Evolutionary conservation across 441 rosid genomes (phyloP).

Genomic region (Dalechampia spathulata): DNA sequence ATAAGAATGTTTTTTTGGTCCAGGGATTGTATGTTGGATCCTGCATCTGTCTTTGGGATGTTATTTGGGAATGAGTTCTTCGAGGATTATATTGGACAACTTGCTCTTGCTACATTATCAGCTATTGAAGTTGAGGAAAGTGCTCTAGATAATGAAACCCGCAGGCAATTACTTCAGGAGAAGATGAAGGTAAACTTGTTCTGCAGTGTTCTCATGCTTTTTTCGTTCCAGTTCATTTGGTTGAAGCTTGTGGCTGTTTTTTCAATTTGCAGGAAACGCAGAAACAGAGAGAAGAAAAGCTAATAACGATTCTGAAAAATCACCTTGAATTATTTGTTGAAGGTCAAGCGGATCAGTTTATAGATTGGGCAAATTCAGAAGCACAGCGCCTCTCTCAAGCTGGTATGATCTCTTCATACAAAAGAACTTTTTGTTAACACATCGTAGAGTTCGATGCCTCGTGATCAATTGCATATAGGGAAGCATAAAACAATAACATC

Average conservation of each 20-base stretch:
- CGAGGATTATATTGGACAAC: conserved; percentile 94
- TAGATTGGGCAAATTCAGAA: conserved; percentile 71
- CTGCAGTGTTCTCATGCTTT: background rate
- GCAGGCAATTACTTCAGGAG: conserved; percentile 47
- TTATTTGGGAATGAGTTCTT: conserved; percentile 84
- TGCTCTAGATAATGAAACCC: conserved; percentile 39
- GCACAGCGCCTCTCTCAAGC: conserved; percentile 66
- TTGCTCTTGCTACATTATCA: conserved; percentile 66
- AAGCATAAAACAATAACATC: too few relatives aligned
- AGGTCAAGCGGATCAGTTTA: conserved; percentile 52
- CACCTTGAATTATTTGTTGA: conserved; percentile 68
- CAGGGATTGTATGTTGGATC: conserved; percentile 86
- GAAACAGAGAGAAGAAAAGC: conserved; percentile 64
- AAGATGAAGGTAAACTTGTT: conserved; percentile 53
- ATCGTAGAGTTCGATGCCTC: too few relatives aligned
- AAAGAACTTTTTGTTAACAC: too few relatives aligned
- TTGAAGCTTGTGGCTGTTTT: background rate
- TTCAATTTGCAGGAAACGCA: conserved; percentile 46
- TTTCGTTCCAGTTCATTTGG: background rate
- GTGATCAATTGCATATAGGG: too few relatives aligned
- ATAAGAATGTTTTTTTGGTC: conserved; percentile 2
- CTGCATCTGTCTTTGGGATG: conserved; percentile 95
- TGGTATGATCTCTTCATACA: conserved; percentile 31
- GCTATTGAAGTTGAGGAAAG: conserved; percentile 51
- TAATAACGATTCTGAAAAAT: conserved; percentile 47